Evolutionary conservation across 768 basidiomycete genomes (phyloP).

Genomic region (Suillus subaureus): DNA sequence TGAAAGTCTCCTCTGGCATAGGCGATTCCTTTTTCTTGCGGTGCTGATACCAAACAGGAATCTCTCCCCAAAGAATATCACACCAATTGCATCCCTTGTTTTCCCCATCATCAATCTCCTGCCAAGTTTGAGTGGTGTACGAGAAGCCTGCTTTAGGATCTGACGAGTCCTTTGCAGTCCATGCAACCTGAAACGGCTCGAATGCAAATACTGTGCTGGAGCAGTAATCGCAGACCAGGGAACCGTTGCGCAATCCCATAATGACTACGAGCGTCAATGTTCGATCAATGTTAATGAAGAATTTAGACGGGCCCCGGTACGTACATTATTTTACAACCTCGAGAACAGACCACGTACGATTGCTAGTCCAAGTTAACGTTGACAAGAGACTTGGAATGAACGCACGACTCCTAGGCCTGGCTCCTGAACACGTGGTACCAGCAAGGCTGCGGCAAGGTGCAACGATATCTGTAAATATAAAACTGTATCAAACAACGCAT

Average conservation of each 20-base stretch:
- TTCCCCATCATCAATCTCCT: slow-evolving; percentile 8
- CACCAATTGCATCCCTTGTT: slow-evolving; percentile 8
- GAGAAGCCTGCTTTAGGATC: slow-evolving; percentile 5
- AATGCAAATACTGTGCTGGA: slow-evolving; percentile 1
- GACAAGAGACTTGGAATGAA: background rate
- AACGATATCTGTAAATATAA: too few relatives aligned
- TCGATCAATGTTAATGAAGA: background rate
- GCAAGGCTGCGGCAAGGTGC: too few relatives aligned
- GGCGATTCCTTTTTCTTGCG: slow-evolving; percentile 4
- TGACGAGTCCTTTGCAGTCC: background rate
- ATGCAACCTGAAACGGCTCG: slow-evolving; percentile 7
- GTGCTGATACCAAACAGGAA: background rate
- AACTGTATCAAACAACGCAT: too few relatives aligned
- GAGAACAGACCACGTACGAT: background rate
- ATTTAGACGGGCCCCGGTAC: background rate
- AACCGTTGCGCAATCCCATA: slow-evolving; percentile 2
- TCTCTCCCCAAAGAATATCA: slow-evolving; percentile 6
- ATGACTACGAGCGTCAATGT: background rate
- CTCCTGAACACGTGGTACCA: background rate
- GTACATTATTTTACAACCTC: background rate
- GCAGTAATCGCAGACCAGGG: slow-evolving; percentile 5
- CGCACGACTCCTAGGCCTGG: background rate
- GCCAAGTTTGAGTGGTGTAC: slow-evolving; percentile 11
- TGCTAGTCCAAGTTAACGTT: background rate
- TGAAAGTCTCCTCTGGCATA: slow-evolving; percentile 7